Conservation (phyloP, 306 rosid genomes). For the Biancaea sappan region DNA sequence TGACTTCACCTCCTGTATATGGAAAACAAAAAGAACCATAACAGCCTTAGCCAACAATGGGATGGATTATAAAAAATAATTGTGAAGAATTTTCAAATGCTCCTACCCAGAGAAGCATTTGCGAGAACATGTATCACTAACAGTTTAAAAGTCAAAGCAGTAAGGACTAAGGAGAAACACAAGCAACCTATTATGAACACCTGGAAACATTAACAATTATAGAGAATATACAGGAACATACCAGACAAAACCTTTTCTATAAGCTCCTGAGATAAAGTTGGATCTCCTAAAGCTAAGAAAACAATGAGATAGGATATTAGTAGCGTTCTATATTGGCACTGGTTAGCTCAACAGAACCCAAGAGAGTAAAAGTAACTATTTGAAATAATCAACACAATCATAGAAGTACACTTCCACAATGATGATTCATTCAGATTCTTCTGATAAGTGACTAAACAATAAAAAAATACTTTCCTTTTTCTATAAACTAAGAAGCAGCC, state of each 20-base stretch:
- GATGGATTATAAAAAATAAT: neutral
- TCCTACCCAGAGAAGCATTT: neutral
- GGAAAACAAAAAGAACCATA: conserved; percentile 16
- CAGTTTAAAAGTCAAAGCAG: neutral
- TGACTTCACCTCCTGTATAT: conserved; percentile 68
- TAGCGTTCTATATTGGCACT: neutral
- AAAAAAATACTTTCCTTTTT: too few relatives aligned
- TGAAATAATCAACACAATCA: conserved; percentile 24
- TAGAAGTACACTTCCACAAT: neutral
- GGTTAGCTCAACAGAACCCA: conserved; percentile 10
- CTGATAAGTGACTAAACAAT: neutral
- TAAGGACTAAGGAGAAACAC: neutral
- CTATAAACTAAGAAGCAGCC: neutral
- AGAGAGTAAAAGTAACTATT: conserved; percentile 5
- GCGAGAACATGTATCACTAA: neutral
- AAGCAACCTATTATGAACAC: conserved; percentile 16
- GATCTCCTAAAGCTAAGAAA: conserved; percentile 50
- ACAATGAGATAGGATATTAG: conserved; percentile 27
- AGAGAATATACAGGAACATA: conserved; percentile 32
- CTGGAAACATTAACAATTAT: neutral
- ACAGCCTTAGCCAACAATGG: conserved; percentile 31
- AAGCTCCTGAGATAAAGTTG: conserved; percentile 65
- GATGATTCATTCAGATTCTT: neutral
- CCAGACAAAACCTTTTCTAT: conserved; percentile 67
- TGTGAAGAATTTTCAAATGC: neutral